Percentiles rank a stretch among this genome's conserved stretches.
Evolutionary conservation across 1,139 yeast species (phyloP).

Genomic region (Kurtzmaniella quercitrusa): DNA sequence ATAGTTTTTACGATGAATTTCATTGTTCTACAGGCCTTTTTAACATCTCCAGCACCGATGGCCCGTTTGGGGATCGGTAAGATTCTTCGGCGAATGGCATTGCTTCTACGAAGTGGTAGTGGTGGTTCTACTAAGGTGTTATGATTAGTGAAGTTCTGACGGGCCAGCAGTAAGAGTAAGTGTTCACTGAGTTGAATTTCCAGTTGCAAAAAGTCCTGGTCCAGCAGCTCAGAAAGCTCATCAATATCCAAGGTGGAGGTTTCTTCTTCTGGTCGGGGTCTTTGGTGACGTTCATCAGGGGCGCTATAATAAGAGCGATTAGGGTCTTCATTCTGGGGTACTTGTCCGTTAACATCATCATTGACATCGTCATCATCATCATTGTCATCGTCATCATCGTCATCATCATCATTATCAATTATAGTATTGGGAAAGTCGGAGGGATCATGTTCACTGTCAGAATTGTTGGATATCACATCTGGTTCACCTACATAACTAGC

Average conservation of each 20-base stretch:
- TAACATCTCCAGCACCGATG: slow-evolving; percentile 4
- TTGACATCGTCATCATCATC: too few relatives aligned
- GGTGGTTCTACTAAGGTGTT: slow-evolving; percentile 14
- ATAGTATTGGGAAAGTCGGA: slow-evolving; percentile 8
- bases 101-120: slow-evolving; percentile 9
- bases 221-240: slow-evolving; percentile 8
- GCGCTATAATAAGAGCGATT: slow-evolving; percentile 4
- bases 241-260: not conserved
- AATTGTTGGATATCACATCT: slow-evolving; percentile 7
- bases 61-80: not conserved
- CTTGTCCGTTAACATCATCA: slow-evolving; percentile 5
- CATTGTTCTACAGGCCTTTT: slow-evolving; percentile 2
- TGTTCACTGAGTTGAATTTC: slow-evolving; percentile 19
- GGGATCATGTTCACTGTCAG: slow-evolving; percentile 8
- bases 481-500: slow-evolving; percentile 10
- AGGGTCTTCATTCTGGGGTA: slow-evolving; percentile 4
- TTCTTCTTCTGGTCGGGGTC: slow-evolving; percentile 1
- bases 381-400: too few relatives aligned
- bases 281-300: not conserved
- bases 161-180: slow-evolving; percentile 24
- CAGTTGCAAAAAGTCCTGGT: slow-evolving; percentile 11
- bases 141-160: slow-evolving; percentile 21
- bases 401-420: slow-evolving; percentile 5
- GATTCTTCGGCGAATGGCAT: slow-evolving; percentile 7
- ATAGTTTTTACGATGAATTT: slow-evolving; percentile 1